phyloP scores from a whole-genome alignment of 2,329 filamentous ascomycete species.

The Sporothrix phasma region DNA sequence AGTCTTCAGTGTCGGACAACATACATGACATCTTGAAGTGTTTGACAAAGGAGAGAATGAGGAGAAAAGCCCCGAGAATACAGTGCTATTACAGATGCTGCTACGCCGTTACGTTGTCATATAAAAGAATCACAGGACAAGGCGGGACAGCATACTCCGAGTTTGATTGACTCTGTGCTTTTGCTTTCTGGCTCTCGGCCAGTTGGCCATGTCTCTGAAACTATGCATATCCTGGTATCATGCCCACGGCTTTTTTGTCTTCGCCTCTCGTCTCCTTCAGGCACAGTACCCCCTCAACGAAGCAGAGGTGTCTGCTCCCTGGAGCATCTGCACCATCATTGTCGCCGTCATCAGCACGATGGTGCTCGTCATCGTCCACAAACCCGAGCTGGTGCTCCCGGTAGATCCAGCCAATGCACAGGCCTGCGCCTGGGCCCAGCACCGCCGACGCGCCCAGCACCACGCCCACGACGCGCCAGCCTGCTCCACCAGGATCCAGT shows the following conservation, averaged over 20 bases:
- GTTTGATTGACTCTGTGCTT: not conserved
- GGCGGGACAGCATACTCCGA: not conserved
- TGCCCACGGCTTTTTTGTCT: not conserved
- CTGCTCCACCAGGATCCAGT: constrained; percentile 45
- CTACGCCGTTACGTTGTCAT: not conserved
- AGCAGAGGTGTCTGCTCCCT: constrained; percentile 25
- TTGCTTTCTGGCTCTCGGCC: not conserved
- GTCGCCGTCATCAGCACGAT: not conserved
- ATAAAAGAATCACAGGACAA: not conserved
- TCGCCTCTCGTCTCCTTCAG: not conserved
- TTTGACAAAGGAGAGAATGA: not conserved
- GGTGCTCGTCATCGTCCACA: not conserved
- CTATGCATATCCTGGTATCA: not conserved
- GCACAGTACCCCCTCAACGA: constrained; percentile 14
- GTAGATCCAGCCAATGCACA: constrained; percentile 28
- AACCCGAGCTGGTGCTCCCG: constrained; percentile 22
- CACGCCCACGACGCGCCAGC: constrained; percentile 28
- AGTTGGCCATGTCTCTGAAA: not conserved
- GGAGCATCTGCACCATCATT: not conserved
- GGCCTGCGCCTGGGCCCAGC: constrained; percentile 30
- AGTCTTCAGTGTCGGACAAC: too few relatives aligned
- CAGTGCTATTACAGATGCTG: not conserved
- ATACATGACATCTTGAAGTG: too few relatives aligned
- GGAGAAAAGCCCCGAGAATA: not conserved
- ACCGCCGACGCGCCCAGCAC: constrained; percentile 23